These are phyloP conservation scores for Chaetomium tenue DNA, from an alignment of 495 filamentous ascomycete genomes.

Conservation along the genomic window DNA sequence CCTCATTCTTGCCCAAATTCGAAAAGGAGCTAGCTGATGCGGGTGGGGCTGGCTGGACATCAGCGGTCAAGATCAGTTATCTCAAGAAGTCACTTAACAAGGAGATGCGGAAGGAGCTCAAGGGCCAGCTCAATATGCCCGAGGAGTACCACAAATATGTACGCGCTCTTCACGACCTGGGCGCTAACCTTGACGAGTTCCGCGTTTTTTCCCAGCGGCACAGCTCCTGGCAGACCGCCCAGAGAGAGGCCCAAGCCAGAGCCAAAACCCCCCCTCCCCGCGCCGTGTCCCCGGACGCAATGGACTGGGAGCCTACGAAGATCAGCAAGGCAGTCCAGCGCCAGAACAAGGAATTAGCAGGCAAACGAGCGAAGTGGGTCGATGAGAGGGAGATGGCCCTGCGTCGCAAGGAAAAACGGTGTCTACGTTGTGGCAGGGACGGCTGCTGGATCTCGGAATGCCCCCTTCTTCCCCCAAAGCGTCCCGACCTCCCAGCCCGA, in stretches of 20 bases:
- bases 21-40: background rate
- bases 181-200: background rate
- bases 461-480: background rate
- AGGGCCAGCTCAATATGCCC: background rate
- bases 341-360: background rate
- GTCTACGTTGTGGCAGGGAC: background rate
- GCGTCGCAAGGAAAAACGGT: background rate
- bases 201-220: too few species aligned
- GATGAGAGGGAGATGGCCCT: background rate
- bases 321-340: background rate
- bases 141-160: background rate
- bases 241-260: background rate
- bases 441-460: background rate
- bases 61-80: background rate
- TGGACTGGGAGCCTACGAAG: constrained; percentile 4
- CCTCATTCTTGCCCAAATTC: too few species aligned
- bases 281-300: background rate
- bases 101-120: background rate
- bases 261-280: too few species aligned
- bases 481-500: background rate
- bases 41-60: background rate
- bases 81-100: background rate
- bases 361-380: background rate
- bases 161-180: background rate
- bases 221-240: background rate